Percentiles rank a stretch among this genome's conserved stretches.
Conservation (phyloP, 2,329 filamentous ascomycete genomes). For the Ophiosphaerella korrae region DNA sequence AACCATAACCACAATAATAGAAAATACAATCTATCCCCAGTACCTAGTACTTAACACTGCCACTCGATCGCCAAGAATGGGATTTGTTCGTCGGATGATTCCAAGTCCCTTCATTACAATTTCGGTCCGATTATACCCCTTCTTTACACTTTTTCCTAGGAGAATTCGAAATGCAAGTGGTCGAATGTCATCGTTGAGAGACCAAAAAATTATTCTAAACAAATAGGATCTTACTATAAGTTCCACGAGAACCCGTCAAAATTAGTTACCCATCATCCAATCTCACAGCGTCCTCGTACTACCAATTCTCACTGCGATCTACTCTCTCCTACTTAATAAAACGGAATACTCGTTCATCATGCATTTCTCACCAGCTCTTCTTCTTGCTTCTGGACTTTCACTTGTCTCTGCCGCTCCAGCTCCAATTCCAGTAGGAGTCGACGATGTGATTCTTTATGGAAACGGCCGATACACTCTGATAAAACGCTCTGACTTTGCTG, state of each 20-base stretch:
- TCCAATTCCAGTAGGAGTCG: constrained; percentile 18
- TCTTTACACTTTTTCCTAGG: too few relatives aligned
- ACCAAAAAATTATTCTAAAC: too few relatives aligned
- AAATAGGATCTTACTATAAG: too few relatives aligned
- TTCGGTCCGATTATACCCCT: too few relatives aligned
- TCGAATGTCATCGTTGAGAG: too few relatives aligned
- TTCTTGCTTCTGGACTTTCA: constrained; percentile 19
- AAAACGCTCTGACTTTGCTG: constrained; percentile 28
- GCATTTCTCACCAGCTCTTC: constrained; percentile 21
- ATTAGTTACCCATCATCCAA: constrained; percentile 1
- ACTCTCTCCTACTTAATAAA: not conserved
- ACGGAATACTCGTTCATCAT: constrained; percentile 13
- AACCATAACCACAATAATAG: not conserved
- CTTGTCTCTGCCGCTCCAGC: constrained; percentile 21
- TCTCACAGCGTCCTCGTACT: not conserved
- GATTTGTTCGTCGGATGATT: too few relatives aligned
- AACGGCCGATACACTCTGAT: constrained; percentile 27
- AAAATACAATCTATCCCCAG: not conserved
- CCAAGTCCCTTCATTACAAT: too few relatives aligned
- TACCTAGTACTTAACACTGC: too few relatives aligned
- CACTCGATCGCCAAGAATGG: too few relatives aligned
- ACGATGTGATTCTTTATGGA: constrained; percentile 36
- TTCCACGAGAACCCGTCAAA: not conserved
- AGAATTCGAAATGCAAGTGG: too few relatives aligned
- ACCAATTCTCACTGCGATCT: too few relatives aligned